These are phyloP conservation scores for Datura wrightii DNA, from an alignment of 257 asterid genomes.

Conservation along the genomic window DNA sequence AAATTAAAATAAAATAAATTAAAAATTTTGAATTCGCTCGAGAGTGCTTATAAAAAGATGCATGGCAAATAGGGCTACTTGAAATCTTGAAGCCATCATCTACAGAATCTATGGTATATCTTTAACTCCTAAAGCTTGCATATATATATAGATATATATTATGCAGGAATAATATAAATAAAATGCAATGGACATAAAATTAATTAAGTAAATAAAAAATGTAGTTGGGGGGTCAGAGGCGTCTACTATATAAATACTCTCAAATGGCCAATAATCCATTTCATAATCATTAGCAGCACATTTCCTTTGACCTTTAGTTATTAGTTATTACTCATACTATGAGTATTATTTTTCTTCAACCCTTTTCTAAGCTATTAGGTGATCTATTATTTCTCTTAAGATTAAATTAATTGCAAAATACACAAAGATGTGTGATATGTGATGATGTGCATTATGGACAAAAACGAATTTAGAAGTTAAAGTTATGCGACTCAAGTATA, in stretches of 20 bases:
- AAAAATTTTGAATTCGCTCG: too few species aligned
- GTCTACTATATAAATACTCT: background rate
- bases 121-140: background rate
- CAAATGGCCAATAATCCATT: background rate
- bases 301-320: background rate
- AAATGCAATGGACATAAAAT: background rate
- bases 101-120: constrained; percentile 26
- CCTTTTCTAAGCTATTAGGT: background rate
- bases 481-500: background rate
- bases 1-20: too few species aligned
- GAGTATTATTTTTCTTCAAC: background rate
- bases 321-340: background rate
- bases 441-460: fast-evolving
- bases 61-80: background rate
- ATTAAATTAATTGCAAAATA: background rate
- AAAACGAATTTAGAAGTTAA: background rate
- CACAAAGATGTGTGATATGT: background rate
- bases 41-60: background rate
- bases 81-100: background rate
- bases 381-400: background rate
- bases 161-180: background rate
- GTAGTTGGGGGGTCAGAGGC: background rate
- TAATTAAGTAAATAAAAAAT: background rate
- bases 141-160: background rate
- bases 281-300: constrained; percentile 27